Evolutionary conservation across 2,329 filamentous ascomycete species (phyloP).

Genomic region (Penicillium vulpinum): DNA sequence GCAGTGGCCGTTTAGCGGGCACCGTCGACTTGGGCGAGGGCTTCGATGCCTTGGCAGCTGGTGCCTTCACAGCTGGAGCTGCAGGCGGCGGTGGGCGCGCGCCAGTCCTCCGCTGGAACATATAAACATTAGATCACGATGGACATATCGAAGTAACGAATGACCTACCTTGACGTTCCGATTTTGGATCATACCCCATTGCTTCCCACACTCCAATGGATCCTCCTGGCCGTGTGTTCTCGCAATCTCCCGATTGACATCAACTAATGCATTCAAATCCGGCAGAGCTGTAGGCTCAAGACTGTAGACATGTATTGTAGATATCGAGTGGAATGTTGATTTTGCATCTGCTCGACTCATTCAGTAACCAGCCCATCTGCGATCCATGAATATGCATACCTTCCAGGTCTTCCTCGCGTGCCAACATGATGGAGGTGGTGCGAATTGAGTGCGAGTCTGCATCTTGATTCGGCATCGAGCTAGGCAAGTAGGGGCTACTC

Average conservation of each 20-base stretch:
- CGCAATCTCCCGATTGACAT: conserved; percentile 65
- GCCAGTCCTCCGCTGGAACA: conserved; percentile 49
- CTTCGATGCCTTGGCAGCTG: conserved; percentile 24
- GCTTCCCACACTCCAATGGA: conserved; percentile 57
- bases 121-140: conserved; percentile 1
- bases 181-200: conserved; percentile 75
- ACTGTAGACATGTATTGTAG: conserved; percentile 84
- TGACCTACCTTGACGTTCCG: conserved; percentile 58
- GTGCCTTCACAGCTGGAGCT: conserved; percentile 29
- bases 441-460: conserved; percentile 52
- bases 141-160: neutral
- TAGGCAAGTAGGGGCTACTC: conserved; percentile 66
- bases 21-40: conserved; percentile 33
- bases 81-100: conserved; percentile 40
- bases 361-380: neutral
- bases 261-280: conserved; percentile 70
- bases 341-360: conserved; percentile 57
- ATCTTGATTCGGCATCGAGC: conserved; percentile 62
- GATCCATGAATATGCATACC: conserved; percentile 44
- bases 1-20: conserved; percentile 42
- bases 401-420: conserved; percentile 70
- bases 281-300: conserved; percentile 69
- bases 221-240: conserved; percentile 60
- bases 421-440: conserved; percentile 64
- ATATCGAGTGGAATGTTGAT: conserved; percentile 68